Evolutionary conservation across 2,329 filamentous ascomycete genomes (phyloP), one percentile per base, ranked within the genome.

Genomic region (Fusarium floridanum): DNA sequence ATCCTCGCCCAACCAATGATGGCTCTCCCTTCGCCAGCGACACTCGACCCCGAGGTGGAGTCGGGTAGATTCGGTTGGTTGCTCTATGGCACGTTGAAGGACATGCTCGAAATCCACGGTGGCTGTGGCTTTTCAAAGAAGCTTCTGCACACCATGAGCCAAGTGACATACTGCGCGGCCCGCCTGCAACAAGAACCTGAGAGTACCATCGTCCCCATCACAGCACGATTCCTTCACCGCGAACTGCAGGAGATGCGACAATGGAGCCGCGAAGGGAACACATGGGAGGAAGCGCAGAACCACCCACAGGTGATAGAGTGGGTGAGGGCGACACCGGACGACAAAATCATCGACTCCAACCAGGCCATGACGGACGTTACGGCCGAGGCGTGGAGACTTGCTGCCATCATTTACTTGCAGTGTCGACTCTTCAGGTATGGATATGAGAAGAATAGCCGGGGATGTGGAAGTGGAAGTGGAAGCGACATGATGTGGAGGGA

Each of bases 71-170:
- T 85, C 59, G 80, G 78, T 9, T 85, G 84, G 82, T 79, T 85
- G 10, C 76, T 84, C 1, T 84, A 85, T 48, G 83, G 83, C 4
- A 80, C 79, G 0, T 76, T 80, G 37, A 70, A 66, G 20, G 82
- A 84, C 12, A 80, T 82, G 70, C 81, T 79, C 37, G 78, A 84
- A 61, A 83, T 85, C 5, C 84, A 85, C 55, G 84, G 84, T 10
- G 83, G 82, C 0, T 85, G 83, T 56, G 84, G 84, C 11, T 85
- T 85, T 65, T 85, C 83, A 0, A 84, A 83, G 61, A 82, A 80
- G 45, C 74, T 85, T 5, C 77, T 85, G 24, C 80, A 84, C 56
- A 77, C 76, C 12, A 77, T 85, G 48, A 82, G 81, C 45, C 82
- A 84, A 53, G 81, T 85, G 36, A 84, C 84, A 6, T 82, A 82